These are phyloP conservation scores for Paecilomyces dactylethromorphus DNA, from an alignment of 2,329 filamentous ascomycete species.

Conservation along the genomic window DNA sequence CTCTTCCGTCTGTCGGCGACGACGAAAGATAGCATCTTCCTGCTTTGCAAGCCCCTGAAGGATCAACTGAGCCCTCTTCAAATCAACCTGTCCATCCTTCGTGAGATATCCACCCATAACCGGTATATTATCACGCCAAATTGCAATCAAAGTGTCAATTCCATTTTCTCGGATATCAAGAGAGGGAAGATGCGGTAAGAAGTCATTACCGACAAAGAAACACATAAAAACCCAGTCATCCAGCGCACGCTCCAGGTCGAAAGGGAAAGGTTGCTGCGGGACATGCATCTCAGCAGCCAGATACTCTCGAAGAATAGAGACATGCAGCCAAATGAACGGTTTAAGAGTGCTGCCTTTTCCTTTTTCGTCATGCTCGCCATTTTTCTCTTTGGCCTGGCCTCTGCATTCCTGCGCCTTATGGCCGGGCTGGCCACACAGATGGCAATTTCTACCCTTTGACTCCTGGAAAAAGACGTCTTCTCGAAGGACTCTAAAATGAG, in stretches of 20 bases:
- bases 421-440: conserved; percentile 83
- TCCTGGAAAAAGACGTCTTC: conserved; percentile 96
- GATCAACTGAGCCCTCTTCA: conserved; percentile 80
- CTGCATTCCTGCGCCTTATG: conserved; percentile 83
- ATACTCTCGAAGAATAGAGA: conserved; percentile 86
- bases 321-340: conserved; percentile 97
- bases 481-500: conserved; percentile 89
- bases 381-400: conserved; percentile 70
- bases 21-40: conserved; percentile 87
- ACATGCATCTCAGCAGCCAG: conserved; percentile 83
- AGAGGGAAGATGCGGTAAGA: conserved; percentile 93
- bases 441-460: conserved; percentile 72
- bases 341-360: conserved; percentile 65
- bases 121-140: conserved; percentile 90
- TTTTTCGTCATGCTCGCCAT: conserved; percentile 76
- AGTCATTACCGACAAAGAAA: conserved; percentile 98
- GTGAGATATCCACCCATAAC: conserved; percentile 93
- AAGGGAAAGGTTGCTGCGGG: conserved; percentile 74
- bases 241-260: conserved; percentile 87
- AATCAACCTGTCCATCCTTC: conserved; percentile 86
- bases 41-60: conserved; percentile 82
- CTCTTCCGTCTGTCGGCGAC: conserved; percentile 79
- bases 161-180: conserved; percentile 95
- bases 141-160: conserved; percentile 91
- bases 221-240: conserved; percentile 99